Base-by-base conservation (phyloP, 1,284 basidiomycete genomes). In the Taiwanofungus camphoratus region DNA sequence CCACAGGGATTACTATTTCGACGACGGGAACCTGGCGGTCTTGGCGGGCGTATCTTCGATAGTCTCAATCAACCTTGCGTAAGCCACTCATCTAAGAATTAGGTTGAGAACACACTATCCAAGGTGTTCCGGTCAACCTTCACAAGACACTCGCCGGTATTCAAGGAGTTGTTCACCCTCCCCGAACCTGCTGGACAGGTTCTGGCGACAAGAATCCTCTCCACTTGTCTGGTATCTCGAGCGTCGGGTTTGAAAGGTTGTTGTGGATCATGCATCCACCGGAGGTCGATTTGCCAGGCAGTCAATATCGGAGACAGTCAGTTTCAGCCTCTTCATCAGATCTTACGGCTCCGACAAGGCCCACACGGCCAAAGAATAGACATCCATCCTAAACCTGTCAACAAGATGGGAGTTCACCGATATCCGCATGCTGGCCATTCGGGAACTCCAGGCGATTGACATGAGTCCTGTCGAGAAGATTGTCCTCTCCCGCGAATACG, bases 301-400 rank as follows among this genome's bases (percentile, higher is more conserved):
- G 8, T 11, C 29, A 26, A 3, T 33, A 21, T 16, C 8, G 8
- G 9, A 23, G n/a, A 5, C 32, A 29, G 5, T 24, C 29, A 35
- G 9, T 16, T 26, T 7, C 34, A 5, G n/a, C n/a, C n/a, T 31
- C 24, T 12, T 16, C 30, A 26, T 15, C 50, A 60, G 58, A n/a
- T 36, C 37, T 20, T 54, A 54, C 42, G 52, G 50, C 20, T 29
- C 39, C 3, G 44, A 44, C 46, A 50, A 48, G 19, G 44, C 56
- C n/a, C 34, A 44, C 19, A 62, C 59, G 12, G 40, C 52, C 3
- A 61, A 61, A 6, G 65, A 66, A 42, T 68, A 67, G 66, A 55
- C 50, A 2, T 64, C 66, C 15, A 56, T 67, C 24, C 59, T 68
- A 19, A 42, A 49, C 35, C 53, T 68, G 33, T 56, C 66, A 11